Conservation (phyloP, 257 asterid genomes). For the Misopates orontium region DNA sequence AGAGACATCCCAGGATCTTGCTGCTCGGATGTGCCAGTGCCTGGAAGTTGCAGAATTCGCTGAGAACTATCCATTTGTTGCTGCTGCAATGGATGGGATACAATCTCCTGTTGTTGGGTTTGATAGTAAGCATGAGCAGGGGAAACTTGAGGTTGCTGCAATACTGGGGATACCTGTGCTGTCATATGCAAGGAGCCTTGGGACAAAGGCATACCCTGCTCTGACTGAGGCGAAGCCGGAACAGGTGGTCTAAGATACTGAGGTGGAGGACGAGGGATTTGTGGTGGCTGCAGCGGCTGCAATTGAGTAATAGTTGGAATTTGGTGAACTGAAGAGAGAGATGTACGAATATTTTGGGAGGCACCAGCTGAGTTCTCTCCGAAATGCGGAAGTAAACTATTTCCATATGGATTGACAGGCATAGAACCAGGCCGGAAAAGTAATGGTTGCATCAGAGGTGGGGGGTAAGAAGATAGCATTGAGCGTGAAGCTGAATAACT, state of each 20-base stretch:
- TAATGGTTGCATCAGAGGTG: slow-evolving; percentile 54
- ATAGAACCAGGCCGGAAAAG: slow-evolving; percentile 58
- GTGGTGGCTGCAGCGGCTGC: slow-evolving; percentile 95
- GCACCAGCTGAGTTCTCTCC: slow-evolving; percentile 54
- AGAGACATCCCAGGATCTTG: slow-evolving; percentile 62
- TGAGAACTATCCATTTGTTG: slow-evolving; percentile 42
- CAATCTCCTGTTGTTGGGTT: slow-evolving; percentile 50
- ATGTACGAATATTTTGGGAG: slow-evolving; percentile 53
- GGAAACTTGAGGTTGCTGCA: slow-evolving; percentile 47
- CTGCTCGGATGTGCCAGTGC: slow-evolving; percentile 50
- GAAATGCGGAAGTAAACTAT: slow-evolving; percentile 52
- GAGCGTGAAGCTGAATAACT: slow-evolving; percentile 40
- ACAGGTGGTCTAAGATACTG: slow-evolving; percentile 75
- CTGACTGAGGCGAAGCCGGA: slow-evolving; percentile 71
- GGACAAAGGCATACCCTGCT: slow-evolving; percentile 57
- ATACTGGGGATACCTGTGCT: slow-evolving; percentile 32
- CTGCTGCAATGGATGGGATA: slow-evolving; percentile 41
- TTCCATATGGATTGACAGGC: slow-evolving; percentile 54
- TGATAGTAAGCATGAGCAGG: slow-evolving; percentile 52
- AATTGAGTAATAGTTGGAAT: slow-evolving; percentile 57
- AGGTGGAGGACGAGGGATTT: slow-evolving; percentile 77
- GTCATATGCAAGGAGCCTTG: slow-evolving; percentile 52
- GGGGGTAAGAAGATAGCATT: slow-evolving; percentile 54
- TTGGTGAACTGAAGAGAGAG: slow-evolving; percentile 54
- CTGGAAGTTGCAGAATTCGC: slow-evolving; percentile 37